Conservation (phyloP, 2,329 filamentous ascomycete genomes). For the Reticulascus tulasneorum region DNA sequence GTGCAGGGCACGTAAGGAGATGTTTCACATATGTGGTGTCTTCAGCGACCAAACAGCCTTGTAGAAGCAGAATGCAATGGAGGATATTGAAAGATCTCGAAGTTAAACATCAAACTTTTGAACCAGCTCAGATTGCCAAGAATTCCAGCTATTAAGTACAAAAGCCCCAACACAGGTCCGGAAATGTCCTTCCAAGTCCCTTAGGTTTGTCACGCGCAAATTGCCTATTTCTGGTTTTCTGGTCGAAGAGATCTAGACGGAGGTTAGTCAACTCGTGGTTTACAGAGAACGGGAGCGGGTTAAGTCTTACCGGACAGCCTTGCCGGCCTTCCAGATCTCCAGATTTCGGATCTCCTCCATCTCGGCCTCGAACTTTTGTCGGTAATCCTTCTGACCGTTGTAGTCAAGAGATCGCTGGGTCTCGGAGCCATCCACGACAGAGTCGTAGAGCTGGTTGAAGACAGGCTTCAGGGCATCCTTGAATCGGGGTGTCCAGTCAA, state of each 20-base stretch:
- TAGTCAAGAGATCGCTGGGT: slow-evolving; percentile 95
- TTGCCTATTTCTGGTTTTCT: slow-evolving; percentile 74
- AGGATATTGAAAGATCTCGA: slow-evolving; percentile 15
- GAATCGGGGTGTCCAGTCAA: slow-evolving; percentile 97
- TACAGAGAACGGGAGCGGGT: background rate
- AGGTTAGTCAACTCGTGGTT: slow-evolving; percentile 16
- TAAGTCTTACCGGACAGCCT: slow-evolving; percentile 75
- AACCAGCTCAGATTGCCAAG: slow-evolving; percentile 16
- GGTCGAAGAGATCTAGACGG: slow-evolving; percentile 65
- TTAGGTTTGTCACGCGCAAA: slow-evolving; percentile 3
- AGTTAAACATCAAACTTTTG: slow-evolving; percentile 18
- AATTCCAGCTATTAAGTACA: slow-evolving; percentile 33
- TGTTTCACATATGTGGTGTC: no score
- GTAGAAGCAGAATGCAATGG: no score
- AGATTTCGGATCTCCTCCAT: slow-evolving; percentile 96
- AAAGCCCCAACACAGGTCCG: slow-evolving; percentile 15
- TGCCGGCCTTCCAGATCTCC: slow-evolving; percentile 99
- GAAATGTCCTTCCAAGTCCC: slow-evolving; percentile 10
- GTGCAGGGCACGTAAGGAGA: no score
- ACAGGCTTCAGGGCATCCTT: slow-evolving; percentile 98
- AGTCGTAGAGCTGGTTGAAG: slow-evolving; percentile 95
- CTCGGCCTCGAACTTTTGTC: slow-evolving; percentile 95
- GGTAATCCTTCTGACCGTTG: slow-evolving; percentile 94
- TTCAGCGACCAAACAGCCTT: no score
- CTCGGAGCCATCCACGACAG: slow-evolving; percentile 86